Evolutionary conservation across 2,329 filamentous ascomycete species (phyloP).

Genomic region (Calonectria pteridis): DNA sequence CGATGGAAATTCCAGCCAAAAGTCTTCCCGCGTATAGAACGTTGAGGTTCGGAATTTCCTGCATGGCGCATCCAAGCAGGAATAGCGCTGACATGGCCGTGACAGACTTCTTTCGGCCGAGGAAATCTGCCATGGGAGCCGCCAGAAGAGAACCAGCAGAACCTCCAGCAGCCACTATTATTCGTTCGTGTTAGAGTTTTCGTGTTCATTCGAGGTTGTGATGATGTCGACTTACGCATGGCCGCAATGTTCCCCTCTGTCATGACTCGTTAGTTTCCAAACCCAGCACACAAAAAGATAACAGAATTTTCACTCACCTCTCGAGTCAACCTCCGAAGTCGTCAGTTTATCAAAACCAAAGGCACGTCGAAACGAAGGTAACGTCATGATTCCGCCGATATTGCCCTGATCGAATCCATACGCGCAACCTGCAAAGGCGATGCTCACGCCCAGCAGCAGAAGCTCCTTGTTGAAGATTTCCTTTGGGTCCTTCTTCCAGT

Average conservation of each 20-base stretch:
- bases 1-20: conserved; percentile 14
- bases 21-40: conserved; percentile 19
- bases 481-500: conserved; percentile 26
- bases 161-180: conserved; percentile 22
- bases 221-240: conserved; percentile 12
- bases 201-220: neutral
- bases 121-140: conserved; percentile 20
- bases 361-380: conserved; percentile 16
- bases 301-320: neutral
- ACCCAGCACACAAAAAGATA: neutral
- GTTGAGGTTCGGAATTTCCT: conserved; percentile 19
- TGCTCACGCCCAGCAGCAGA: conserved; percentile 6
- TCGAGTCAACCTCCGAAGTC: neutral
- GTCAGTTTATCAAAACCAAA: conserved; percentile 20
- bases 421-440: conserved; percentile 12
- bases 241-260: conserved; percentile 25
- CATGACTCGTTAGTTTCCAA: neutral
- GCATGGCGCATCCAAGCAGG: conserved; percentile 16
- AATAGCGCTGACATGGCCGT: conserved; percentile 14
- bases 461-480: conserved; percentile 21
- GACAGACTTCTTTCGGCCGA: conserved; percentile 22
- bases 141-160: conserved; percentile 16
- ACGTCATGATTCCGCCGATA: conserved; percentile 22
- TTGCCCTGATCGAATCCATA: conserved; percentile 26
- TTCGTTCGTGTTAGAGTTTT: neutral